These are phyloP conservation scores for Triticum aestivum DNA, from an alignment of 176 grass and related monocot genomes.

Conservation along the genomic window DNA sequence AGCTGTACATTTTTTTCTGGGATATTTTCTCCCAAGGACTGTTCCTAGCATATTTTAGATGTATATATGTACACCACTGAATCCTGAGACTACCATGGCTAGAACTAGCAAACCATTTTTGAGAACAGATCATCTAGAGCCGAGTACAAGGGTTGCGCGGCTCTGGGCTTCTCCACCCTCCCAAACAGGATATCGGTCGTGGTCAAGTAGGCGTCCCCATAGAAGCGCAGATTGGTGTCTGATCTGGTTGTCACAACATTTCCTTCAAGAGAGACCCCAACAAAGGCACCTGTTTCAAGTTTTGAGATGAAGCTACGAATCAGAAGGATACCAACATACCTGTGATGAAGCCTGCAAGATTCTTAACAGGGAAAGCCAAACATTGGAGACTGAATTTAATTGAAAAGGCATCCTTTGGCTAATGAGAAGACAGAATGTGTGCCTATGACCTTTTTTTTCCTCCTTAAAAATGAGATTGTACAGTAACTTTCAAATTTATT, in stretches of 20 bases:
- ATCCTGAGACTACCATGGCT: neutral
- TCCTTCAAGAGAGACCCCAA: slow-evolving; percentile 91
- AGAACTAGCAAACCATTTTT: slow-evolving; percentile 41
- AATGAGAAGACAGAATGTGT: neutral
- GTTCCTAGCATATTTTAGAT: slow-evolving; percentile 17
- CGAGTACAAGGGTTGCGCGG: slow-evolving; percentile 61
- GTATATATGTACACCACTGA: slow-evolving; percentile 42
- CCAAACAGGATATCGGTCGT: slow-evolving; percentile 75
- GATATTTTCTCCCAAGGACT: neutral
- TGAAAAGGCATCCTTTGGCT: neutral
- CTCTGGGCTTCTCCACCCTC: slow-evolving; percentile 69
- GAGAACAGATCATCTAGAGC: slow-evolving; percentile 67
- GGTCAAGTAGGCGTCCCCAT: slow-evolving; percentile 85
- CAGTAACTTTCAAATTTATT: neutral
- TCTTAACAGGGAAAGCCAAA: neutral
- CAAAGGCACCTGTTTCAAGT: slow-evolving; percentile 68
- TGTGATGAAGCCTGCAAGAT: neutral
- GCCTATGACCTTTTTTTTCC: neutral
- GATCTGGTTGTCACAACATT: slow-evolving; percentile 66
- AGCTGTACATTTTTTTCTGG: slow-evolving; percentile 23
- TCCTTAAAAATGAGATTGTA: neutral
- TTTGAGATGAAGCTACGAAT: neutral
- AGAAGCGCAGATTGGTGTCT: slow-evolving; percentile 81
- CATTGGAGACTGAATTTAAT: neutral
- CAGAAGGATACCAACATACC: neutral